Conservation (phyloP, 2,329 filamentous ascomycete genomes). For the Nemania serpens region DNA sequence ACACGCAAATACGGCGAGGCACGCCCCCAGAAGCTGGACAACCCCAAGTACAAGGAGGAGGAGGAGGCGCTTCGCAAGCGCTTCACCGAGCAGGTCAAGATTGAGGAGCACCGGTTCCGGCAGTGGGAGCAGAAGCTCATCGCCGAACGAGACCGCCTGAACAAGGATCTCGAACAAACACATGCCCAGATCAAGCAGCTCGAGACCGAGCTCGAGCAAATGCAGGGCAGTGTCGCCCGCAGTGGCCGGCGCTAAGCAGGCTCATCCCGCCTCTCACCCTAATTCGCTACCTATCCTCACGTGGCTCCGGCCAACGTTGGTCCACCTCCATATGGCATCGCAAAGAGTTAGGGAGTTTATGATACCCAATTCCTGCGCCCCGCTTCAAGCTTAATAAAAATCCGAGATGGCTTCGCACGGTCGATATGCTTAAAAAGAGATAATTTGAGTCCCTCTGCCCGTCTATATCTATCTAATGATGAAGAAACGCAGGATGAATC, state of each 20-base stretch:
- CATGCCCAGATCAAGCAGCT: conserved; percentile 92
- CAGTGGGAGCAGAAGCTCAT: conserved; percentile 99
- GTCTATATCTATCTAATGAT: conserved; percentile 26
- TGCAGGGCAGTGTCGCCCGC: conserved; percentile 89
- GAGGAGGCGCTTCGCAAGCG: conserved; percentile 98
- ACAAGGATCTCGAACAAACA: conserved; percentile 98
- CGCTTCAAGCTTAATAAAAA: conserved; percentile 29
- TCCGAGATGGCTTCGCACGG: conserved; percentile 30
- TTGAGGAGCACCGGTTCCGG: conserved; percentile 98
- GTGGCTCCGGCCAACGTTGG: conserved; percentile 32
- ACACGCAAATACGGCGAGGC: conserved; percentile 99
- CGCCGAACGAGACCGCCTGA: conserved; percentile 95
- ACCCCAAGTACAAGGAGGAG: conserved; percentile 99
- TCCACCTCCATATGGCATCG: conserved; percentile 34
- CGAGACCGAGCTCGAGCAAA: conserved; percentile 88
- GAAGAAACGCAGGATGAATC: conserved; percentile 15
- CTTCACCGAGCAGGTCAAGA: conserved; percentile 99
- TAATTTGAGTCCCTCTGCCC: conserved; percentile 33
- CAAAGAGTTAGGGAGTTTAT: conserved; percentile 37
- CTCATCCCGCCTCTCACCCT: conserved; percentile 25
- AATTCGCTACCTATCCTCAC: conserved; percentile 30
- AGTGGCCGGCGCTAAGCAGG: conserved; percentile 81
- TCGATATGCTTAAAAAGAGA: conserved; percentile 42
- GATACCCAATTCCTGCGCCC: conserved; percentile 28
- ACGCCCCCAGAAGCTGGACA: conserved; percentile 95